phyloP scores from a whole-genome alignment of 306 rosid species.

The Gastrolobium villosum region DNA sequence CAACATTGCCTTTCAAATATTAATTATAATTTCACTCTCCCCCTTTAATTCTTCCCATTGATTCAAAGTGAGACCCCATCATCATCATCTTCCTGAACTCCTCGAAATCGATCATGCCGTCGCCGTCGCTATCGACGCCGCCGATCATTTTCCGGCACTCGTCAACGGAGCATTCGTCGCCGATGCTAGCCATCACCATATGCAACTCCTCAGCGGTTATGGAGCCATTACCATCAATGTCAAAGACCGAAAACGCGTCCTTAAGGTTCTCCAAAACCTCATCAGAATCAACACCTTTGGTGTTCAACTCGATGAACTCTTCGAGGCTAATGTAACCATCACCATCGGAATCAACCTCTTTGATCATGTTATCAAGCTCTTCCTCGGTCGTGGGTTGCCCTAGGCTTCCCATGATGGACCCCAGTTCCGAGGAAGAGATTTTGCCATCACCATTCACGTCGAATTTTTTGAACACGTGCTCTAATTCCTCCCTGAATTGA shows the following conservation, averaged over 20 bases:
- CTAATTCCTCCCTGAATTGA: constrained; percentile 66
- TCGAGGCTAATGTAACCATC: constrained; percentile 77
- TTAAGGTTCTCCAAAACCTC: constrained; percentile 77
- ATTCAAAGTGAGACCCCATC: constrained; percentile 67
- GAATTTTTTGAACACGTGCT: constrained; percentile 78
- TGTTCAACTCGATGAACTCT: constrained; percentile 82
- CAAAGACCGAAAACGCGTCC: constrained; percentile 82
- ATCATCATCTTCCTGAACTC: constrained; percentile 91
- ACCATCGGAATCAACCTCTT: constrained; percentile 82
- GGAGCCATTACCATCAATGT: constrained; percentile 78
- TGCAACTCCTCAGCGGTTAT: constrained; percentile 83
- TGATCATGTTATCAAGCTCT: constrained; percentile 74
- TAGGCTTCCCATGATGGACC: constrained; percentile 73
- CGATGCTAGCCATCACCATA: constrained; percentile 72
- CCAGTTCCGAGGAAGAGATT: constrained; percentile 84
- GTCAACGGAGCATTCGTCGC: constrained; percentile 68
- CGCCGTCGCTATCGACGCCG: constrained; percentile 81
- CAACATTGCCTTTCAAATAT: too few relatives aligned
- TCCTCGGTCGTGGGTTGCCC: constrained; percentile 74
- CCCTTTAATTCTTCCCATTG: constrained; percentile 17
- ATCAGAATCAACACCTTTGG: constrained; percentile 70
- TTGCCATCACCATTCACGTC: constrained; percentile 92
- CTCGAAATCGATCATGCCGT: constrained; percentile 82
- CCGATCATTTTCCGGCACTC: constrained; percentile 87
- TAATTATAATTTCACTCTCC: neutral